These are phyloP conservation scores for Talaromyces verruculosus DNA, from an alignment of 2,329 filamentous ascomycete species.

Conservation along the genomic window DNA sequence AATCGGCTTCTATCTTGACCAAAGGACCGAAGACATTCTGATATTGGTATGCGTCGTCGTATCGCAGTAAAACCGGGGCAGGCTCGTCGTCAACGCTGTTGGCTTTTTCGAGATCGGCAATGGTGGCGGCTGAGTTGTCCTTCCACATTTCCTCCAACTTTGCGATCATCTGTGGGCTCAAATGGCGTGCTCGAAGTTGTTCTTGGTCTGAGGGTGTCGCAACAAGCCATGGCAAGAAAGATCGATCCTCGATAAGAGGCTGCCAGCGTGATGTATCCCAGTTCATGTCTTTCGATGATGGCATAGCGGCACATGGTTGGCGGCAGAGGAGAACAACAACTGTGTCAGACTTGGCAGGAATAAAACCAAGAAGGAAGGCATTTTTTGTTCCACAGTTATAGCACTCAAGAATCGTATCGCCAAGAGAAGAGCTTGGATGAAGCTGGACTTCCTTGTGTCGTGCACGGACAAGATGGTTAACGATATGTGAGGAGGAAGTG, in stretches of 20 bases:
- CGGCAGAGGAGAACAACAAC: constrained; percentile 96
- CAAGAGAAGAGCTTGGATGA: constrained; percentile 86
- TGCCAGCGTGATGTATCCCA: constrained; percentile 99
- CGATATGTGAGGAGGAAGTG: constrained; percentile 93
- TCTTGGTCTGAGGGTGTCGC: constrained; percentile 86
- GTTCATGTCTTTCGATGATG: constrained; percentile 98
- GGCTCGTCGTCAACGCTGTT: constrained; percentile 93
- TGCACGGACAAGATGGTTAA: constrained; percentile 95
- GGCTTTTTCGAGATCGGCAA: constrained; percentile 87
- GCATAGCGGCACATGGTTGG: constrained; percentile 90
- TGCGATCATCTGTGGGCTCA: constrained; percentile 91
- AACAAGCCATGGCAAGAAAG: constrained; percentile 92
- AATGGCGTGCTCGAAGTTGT: constrained; percentile 88
- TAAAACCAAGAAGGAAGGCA: constrained; percentile 95
- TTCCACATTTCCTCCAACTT: constrained; percentile 99
- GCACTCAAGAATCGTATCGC: constrained; percentile 95
- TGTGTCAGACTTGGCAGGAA: constrained; percentile 96
- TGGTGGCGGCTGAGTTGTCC: constrained; percentile 82
- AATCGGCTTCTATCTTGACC: constrained; percentile 98
- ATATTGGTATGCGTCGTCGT: constrained; percentile 97
- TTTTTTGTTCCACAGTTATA: constrained; percentile 99
- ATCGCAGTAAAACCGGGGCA: constrained; percentile 84
- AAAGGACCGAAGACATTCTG: constrained; percentile 98
- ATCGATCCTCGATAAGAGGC: constrained; percentile 92
- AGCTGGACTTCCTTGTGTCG: constrained; percentile 98